Base-by-base conservation (phyloP, 2,329 filamentous ascomycete species). In the Fusarium sp. region DNA sequence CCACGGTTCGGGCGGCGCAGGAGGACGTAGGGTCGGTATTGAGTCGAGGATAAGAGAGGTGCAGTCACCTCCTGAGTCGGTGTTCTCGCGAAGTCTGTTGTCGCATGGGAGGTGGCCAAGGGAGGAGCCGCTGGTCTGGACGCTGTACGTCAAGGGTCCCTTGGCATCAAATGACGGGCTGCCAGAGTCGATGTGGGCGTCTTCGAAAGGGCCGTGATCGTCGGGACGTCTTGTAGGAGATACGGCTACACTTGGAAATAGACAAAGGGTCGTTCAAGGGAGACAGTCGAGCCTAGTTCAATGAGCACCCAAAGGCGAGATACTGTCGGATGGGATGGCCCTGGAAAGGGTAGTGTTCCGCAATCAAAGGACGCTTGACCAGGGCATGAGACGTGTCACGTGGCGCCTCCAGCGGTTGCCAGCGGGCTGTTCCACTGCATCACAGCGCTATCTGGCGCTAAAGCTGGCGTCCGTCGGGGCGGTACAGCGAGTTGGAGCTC, bases 41-140 rank as follows among this genome's bases (percentile, higher is more conserved):
- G 17, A 15, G 27, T 78, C 68, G 71, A 73, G 71, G 63, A 71
- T 69, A 63, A 70, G 63, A 76, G 78, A 79, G 77, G 74, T 76
- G 63, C 73, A 75, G 74, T 78, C 78, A 79, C 78, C 80, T 81
- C 81, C 77, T 80, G 77, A 78, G 79, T 77, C 76, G 74, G 76
- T 73, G 70, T 76, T 75, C 67, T 79, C 70, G 75, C 74, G 72
- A 70, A 76, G 71, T 72, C 75, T 80, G 80, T 81, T 75, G 81
- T 81, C 80, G 80, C 81, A 82, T 82, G 76, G 68, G 63, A 65
- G 60, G 58, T 76, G 68, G 66, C 73, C 71, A 72, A 77, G 69
- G 75, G 72, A 79, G 76, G 66, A 69, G 74, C 71, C 75, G 70
- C 64, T 78, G 76, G 68, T 76, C 66, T 71, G 67, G 66, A 77